Percentiles rank a stretch among this genome's conserved stretches.
Evolutionary conservation across 805 yeast genomes (phyloP).

Genomic region (Starmerella stigmatis): DNA sequence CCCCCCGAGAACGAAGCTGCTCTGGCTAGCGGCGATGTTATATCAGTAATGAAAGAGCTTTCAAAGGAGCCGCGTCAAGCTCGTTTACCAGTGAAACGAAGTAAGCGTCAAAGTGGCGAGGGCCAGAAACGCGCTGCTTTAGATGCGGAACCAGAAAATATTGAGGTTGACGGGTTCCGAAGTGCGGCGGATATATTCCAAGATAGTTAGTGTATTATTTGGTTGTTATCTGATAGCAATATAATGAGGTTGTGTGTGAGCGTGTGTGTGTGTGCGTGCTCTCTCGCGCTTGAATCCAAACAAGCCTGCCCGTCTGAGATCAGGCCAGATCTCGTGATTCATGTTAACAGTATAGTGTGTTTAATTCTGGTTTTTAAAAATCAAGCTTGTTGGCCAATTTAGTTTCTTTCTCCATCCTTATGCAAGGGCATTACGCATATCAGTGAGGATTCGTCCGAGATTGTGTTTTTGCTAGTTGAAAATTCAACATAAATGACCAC

Average conservation of each 20-base stretch:
- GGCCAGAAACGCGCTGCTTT: neutral
- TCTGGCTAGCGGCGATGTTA: constrained; percentile 19
- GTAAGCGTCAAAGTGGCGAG: neutral
- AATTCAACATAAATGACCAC: constrained; percentile 85
- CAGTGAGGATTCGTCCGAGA: constrained; percentile 99
- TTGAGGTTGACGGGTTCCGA: neutral
- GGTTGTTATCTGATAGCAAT: too few relatives aligned
- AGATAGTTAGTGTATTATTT: neutral
- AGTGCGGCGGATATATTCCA: neutral
- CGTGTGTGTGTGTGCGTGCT: too few relatives aligned
- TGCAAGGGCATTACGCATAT: constrained; percentile 99
- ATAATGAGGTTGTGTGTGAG: too few relatives aligned
- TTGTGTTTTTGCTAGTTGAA: constrained; percentile 99
- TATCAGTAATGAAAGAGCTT: constrained; percentile 18
- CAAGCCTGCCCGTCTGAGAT: too few relatives aligned
- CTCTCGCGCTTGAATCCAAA: too few relatives aligned
- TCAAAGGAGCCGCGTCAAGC: neutral
- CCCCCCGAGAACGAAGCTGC: constrained; percentile 56
- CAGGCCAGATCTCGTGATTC: too few relatives aligned
- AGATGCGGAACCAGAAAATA: neutral
- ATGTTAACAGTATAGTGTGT: too few relatives aligned
- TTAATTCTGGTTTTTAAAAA: too few relatives aligned
- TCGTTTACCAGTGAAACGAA: neutral
- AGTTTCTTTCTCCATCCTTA: constrained; percentile 65
- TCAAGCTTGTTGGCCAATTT: neutral